These are phyloP conservation scores for Thielaviopsis populi DNA, from an alignment of 2,329 filamentous ascomycete species.

Conservation along the genomic window DNA sequence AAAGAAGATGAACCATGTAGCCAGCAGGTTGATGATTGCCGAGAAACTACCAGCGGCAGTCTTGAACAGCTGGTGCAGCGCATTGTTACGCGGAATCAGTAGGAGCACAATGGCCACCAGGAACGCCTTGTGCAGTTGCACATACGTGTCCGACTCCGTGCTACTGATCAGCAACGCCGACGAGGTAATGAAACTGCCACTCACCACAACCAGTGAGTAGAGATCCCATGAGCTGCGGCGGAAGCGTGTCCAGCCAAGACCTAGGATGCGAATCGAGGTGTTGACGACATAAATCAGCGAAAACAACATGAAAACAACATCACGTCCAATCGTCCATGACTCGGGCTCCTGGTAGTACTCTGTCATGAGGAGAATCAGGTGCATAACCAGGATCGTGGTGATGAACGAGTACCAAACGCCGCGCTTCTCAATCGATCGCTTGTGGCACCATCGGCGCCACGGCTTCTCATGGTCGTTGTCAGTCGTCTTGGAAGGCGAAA, in stretches of 20 bases:
- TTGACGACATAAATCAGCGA: slow-evolving; percentile 73
- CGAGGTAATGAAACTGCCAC: slow-evolving; percentile 62
- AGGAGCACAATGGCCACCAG: slow-evolving; percentile 79
- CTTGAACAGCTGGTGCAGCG: slow-evolving; percentile 95
- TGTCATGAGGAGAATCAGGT: slow-evolving; percentile 66
- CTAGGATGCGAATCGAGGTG: slow-evolving; percentile 67
- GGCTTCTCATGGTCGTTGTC: slow-evolving; percentile 59
- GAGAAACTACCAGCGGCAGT: slow-evolving; percentile 88
- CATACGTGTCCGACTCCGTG: slow-evolving; percentile 45
- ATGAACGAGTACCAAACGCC: slow-evolving; percentile 80
- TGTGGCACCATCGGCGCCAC: slow-evolving; percentile 91
- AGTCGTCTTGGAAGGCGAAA: slow-evolving; percentile 86
- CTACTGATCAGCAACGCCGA: slow-evolving; percentile 59
- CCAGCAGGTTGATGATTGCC: slow-evolving; percentile 77
- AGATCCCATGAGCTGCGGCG: slow-evolving; percentile 90
- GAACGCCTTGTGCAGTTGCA: slow-evolving; percentile 84
- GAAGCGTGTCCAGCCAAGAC: slow-evolving; percentile 84
- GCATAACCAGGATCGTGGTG: slow-evolving; percentile 64
- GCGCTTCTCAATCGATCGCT: slow-evolving; percentile 81
- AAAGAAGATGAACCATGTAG: slow-evolving; percentile 96
- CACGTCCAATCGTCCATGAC: slow-evolving; percentile 57
- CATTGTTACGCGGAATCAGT: slow-evolving; percentile 90
- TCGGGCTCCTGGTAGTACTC: slow-evolving; percentile 67
- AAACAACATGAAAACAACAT: slow-evolving; percentile 64
- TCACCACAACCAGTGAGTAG: slow-evolving; percentile 67